Evolutionary conservation across 2,329 filamentous ascomycete species (phyloP).

Genomic region (Lachnellula cervina): DNA sequence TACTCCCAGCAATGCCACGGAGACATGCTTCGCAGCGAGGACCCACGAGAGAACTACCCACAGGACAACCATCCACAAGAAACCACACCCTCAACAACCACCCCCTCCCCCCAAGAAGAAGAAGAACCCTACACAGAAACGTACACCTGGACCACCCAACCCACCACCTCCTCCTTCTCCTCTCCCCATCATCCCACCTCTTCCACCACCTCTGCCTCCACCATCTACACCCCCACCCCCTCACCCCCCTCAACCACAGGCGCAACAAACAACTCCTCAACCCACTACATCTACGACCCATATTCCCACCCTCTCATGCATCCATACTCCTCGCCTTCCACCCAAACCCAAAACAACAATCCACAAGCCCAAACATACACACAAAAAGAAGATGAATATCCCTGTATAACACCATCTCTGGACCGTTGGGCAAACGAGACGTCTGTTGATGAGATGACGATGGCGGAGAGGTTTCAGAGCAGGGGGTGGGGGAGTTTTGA

Average conservation of each 20-base stretch:
- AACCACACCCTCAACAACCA: not conserved
- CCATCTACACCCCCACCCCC: too few species aligned
- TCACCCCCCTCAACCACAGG: too few species aligned
- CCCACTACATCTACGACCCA: too few species aligned
- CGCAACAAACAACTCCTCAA: too few species aligned
- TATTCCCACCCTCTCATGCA: too few species aligned
- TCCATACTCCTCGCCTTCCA: too few species aligned
- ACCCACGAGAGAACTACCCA: not conserved
- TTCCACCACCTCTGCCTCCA: too few species aligned
- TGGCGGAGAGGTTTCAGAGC: constrained; percentile 2
- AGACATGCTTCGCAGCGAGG: not conserved
- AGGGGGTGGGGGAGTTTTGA: constrained; percentile 48
- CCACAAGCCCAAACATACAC: too few species aligned
- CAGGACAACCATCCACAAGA: not conserved
- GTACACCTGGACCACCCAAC: not conserved
- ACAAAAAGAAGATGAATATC: not conserved
- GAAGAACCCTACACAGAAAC: not conserved
- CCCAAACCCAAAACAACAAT: too few species aligned
- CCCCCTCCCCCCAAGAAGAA: not conserved
- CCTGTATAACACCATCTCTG: not conserved
- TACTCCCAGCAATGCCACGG: not conserved
- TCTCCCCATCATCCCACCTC: too few species aligned
- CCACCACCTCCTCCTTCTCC: too few species aligned
- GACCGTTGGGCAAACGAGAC: constrained; percentile 2
- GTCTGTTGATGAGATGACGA: not conserved